These are phyloP conservation scores for Lachnum nothofagi DNA, from an alignment of 2,329 filamentous ascomycete species.

Conservation along the genomic window DNA sequence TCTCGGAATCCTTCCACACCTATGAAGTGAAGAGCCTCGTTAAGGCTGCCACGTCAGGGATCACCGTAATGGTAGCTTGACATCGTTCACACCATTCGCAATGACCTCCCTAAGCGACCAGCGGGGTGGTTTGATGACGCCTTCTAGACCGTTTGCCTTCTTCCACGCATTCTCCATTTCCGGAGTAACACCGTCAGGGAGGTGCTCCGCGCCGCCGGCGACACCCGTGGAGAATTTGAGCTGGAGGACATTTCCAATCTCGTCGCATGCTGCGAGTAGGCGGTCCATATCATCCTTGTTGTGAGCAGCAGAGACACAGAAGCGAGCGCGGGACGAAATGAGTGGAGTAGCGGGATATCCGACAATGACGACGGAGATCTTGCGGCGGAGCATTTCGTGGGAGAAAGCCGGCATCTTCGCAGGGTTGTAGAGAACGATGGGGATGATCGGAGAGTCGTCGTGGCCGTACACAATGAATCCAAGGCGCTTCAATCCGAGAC, in stretches of 20 bases:
- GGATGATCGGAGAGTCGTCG: constrained; percentile 96
- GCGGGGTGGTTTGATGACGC: constrained; percentile 52
- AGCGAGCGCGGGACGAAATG: constrained; percentile 88
- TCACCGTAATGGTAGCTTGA: constrained; percentile 58
- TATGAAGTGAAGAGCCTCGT: constrained; percentile 2
- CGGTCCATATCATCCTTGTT: constrained; percentile 98
- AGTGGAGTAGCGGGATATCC: constrained; percentile 95
- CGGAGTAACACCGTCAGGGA: constrained; percentile 64
- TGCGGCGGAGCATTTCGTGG: constrained; percentile 95
- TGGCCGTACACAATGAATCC: constrained; percentile 96
- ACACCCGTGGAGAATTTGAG: constrained; percentile 96
- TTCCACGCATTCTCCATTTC: constrained; percentile 69
- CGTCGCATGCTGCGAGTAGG: constrained; percentile 80
- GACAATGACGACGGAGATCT: constrained; percentile 95
- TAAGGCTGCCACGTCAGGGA: neutral
- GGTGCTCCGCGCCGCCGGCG: constrained; percentile 76
- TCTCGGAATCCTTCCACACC: neutral
- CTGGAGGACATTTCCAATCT: constrained; percentile 86
- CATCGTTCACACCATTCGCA: constrained; percentile 61
- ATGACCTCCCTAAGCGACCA: constrained; percentile 71
- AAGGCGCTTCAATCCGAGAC: constrained; percentile 90
- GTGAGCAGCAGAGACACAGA: constrained; percentile 92
- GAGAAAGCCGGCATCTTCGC: constrained; percentile 98
- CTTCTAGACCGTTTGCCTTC: constrained; percentile 48
- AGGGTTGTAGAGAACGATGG: constrained; percentile 92